Conservation (phyloP, 306 rosid species). For the Cucumis hystrix region DNA sequence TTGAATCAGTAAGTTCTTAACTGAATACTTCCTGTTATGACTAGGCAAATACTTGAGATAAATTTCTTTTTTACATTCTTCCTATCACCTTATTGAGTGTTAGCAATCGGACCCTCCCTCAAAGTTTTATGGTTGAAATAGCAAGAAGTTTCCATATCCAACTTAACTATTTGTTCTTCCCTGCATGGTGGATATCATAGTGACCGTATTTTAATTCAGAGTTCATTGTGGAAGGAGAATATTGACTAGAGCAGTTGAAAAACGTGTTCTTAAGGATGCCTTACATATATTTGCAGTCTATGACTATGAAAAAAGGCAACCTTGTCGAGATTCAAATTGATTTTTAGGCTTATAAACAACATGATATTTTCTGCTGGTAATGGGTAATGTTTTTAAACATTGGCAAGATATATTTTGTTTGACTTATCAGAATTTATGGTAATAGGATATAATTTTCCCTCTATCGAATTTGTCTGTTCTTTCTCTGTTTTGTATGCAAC, state of each 20-base stretch:
- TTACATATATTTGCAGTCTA: neutral
- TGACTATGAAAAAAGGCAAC: neutral
- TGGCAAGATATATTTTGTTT: neutral
- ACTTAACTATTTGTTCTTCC: neutral
- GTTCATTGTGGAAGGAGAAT: neutral
- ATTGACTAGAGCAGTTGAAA: neutral
- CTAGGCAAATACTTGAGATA: neutral
- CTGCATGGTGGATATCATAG: neutral
- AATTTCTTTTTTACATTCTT: neutral
- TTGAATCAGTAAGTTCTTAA: slow-evolving; percentile 75
- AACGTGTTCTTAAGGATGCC: neutral
- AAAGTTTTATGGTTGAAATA: neutral
- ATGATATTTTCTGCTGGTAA: neutral
- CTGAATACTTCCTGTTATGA: neutral
- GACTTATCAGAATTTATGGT: neutral
- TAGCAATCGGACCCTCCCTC: neutral
- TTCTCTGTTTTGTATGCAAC: neutral
- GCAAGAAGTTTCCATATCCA: neutral
- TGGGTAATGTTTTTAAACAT: neutral
- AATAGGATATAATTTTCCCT: neutral
- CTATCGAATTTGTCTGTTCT: neutral
- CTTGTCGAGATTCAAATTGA: neutral
- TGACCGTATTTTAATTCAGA: neutral
- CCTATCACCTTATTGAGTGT: neutral
- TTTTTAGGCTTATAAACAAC: neutral